Conservation (phyloP, 139 green algal species). For the Spirogloea muscicola region DNA sequence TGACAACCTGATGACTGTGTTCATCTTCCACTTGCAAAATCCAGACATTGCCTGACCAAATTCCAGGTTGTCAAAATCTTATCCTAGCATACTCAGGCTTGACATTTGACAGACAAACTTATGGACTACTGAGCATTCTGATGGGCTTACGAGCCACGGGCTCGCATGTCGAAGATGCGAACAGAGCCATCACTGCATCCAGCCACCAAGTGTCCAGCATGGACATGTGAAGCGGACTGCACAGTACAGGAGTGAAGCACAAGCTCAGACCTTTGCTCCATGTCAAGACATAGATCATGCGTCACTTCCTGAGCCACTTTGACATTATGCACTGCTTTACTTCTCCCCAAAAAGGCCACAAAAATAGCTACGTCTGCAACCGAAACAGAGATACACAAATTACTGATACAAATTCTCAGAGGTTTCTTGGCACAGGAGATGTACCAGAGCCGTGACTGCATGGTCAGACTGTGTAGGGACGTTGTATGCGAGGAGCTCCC, state of each 20-base stretch:
- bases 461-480: slow-evolving; percentile 23
- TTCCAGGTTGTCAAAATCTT: background rate
- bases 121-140: background rate
- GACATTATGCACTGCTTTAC: too few relatives aligned
- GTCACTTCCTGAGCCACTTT: too few relatives aligned
- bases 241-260: background rate
- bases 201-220: slow-evolving; percentile 18
- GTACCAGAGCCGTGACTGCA: slow-evolving; percentile 19
- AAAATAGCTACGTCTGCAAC: background rate
- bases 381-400: background rate
- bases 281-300: background rate
- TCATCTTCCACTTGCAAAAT: background rate
- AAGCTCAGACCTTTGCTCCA: background rate
- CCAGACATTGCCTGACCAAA: background rate
- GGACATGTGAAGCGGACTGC: slow-evolving; percentile 17
- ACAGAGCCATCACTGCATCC: slow-evolving; percentile 29
- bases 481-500: slow-evolving; percentile 21
- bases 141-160: background rate
- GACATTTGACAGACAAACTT: background rate
- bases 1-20: background rate
- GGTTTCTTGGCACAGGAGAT: too few relatives aligned
- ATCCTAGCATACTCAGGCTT: background rate
- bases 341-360: too few relatives aligned
- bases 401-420: background rate
- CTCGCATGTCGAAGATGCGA: slow-evolving; percentile 32